phyloP scores from a whole-genome alignment of 768 basidiomycete species.

The Cystobasidium ongulense region DNA sequence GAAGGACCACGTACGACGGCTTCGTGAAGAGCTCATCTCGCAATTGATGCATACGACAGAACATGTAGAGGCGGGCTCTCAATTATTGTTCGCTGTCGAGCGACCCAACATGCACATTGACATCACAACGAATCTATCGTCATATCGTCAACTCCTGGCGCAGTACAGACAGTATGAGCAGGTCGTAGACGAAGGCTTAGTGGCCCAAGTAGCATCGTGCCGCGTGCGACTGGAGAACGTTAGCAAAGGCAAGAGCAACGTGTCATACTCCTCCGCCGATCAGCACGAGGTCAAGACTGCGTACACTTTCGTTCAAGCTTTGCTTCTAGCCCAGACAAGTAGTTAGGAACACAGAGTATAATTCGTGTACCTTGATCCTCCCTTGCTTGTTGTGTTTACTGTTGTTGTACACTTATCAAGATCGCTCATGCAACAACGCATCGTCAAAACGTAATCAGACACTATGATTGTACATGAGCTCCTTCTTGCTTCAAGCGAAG shows the following conservation, averaged over 20 bases:
- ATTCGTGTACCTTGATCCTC: background rate
- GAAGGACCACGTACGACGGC: background rate
- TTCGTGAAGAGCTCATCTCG: background rate
- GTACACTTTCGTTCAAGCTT: background rate
- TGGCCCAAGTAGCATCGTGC: background rate
- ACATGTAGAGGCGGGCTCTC: background rate
- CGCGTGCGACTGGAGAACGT: background rate
- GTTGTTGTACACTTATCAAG: background rate
- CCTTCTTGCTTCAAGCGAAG: constrained; percentile 54
- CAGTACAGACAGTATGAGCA: background rate
- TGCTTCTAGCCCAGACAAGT: background rate
- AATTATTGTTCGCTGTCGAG: constrained; percentile 29
- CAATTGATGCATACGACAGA: background rate
- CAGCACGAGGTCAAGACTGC: background rate
- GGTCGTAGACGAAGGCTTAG: background rate
- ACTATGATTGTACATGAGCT: background rate
- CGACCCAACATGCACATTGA: constrained; percentile 30
- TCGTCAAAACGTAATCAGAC: background rate
- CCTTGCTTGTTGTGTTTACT: background rate
- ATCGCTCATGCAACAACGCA: background rate
- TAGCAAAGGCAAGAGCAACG: background rate
- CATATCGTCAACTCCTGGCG: background rate
- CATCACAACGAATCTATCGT: background rate
- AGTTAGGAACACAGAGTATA: background rate
- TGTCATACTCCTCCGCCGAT: background rate